These are phyloP conservation scores for Hymenoscyphus fructigenus DNA, from an alignment of 2,329 filamentous ascomycete genomes.

Conservation along the genomic window DNA sequence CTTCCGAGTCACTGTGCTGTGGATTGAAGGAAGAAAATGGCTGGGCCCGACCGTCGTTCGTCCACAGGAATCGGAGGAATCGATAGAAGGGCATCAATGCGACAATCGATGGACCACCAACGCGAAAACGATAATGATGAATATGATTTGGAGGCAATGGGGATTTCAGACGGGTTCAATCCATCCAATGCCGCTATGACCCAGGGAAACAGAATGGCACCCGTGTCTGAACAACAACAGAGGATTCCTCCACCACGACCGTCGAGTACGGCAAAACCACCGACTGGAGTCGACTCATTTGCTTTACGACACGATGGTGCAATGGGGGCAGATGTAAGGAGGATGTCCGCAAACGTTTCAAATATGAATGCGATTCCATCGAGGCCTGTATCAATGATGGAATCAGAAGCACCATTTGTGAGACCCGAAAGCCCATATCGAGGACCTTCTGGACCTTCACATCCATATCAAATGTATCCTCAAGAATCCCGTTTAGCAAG, in stretches of 20 bases:
- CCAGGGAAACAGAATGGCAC: slow-evolving; percentile 18
- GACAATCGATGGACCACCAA: slow-evolving; percentile 44
- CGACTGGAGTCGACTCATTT: slow-evolving; percentile 47
- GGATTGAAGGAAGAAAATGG: slow-evolving; percentile 39
- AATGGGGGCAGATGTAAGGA: slow-evolving; percentile 34
- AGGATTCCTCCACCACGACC: slow-evolving; percentile 41
- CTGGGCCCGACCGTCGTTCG: slow-evolving; percentile 41
- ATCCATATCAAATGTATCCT: slow-evolving; percentile 84
- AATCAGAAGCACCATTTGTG: slow-evolving; percentile 25
- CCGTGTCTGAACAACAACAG: slow-evolving; percentile 19
- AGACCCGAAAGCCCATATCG: slow-evolving; percentile 54
- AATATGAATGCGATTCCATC: slow-evolving; percentile 19
- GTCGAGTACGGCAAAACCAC: slow-evolving; percentile 58
- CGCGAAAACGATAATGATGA: slow-evolving; percentile 49
- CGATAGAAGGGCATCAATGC: slow-evolving; percentile 45
- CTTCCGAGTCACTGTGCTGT: slow-evolving; percentile 19
- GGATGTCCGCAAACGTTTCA: slow-evolving; percentile 22
- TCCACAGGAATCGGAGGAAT: slow-evolving; percentile 33
- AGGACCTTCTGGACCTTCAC: slow-evolving; percentile 66
- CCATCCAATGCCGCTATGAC: slow-evolving; percentile 33
- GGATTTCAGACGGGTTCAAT: slow-evolving; percentile 54
- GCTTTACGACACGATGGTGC: slow-evolving; percentile 53
- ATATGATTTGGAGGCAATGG: slow-evolving; percentile 50
- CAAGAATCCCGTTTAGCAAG: slow-evolving; percentile 62
- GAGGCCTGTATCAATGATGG: slow-evolving; percentile 29